Conservation (phyloP, 768 basidiomycete genomes). For the Solioccasus polychromus region DNA sequence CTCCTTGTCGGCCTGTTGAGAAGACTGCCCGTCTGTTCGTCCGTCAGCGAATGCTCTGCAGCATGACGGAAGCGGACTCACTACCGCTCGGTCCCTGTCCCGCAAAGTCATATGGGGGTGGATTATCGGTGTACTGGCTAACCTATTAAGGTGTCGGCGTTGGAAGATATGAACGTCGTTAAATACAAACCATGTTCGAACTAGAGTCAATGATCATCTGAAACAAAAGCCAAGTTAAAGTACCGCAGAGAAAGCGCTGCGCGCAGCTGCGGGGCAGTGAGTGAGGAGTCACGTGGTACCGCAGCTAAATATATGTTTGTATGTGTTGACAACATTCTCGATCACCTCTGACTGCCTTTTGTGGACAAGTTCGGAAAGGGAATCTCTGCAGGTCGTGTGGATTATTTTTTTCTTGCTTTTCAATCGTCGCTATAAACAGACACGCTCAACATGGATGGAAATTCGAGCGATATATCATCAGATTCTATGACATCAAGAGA, state of each 20-base stretch:
- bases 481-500: slow-evolving; percentile 81
- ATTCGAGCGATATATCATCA: slow-evolving; percentile 21
- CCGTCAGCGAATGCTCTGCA: neutral
- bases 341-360: slow-evolving; percentile 13
- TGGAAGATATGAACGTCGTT: neutral
- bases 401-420: slow-evolving; percentile 3
- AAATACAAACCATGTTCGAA: slow-evolving; percentile 24
- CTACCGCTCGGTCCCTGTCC: slow-evolving; percentile 26
- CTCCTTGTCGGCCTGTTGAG: slow-evolving; percentile 11
- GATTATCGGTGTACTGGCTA: slow-evolving; percentile 31
- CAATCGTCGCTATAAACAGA: slow-evolving; percentile 5
- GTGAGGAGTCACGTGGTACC: slow-evolving; percentile 19
- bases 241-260: slow-evolving; percentile 1
- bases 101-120: slow-evolving; percentile 49
- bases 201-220: slow-evolving; percentile 26
- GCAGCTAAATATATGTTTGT: slow-evolving; percentile 7
- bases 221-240: slow-evolving; percentile 2
- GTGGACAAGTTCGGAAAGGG: neutral
- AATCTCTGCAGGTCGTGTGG: neutral
- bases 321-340: slow-evolving; percentile 10
- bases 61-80: slow-evolving; percentile 16
- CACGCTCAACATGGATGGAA: slow-evolving; percentile 27
- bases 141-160: slow-evolving; percentile 10
- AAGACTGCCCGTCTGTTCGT: slow-evolving; percentile 9
- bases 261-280: slow-evolving; percentile 13